Evolutionary conservation across 1,139 yeast genomes (phyloP).

Genomic region (Geotrichum histeridarum): DNA sequence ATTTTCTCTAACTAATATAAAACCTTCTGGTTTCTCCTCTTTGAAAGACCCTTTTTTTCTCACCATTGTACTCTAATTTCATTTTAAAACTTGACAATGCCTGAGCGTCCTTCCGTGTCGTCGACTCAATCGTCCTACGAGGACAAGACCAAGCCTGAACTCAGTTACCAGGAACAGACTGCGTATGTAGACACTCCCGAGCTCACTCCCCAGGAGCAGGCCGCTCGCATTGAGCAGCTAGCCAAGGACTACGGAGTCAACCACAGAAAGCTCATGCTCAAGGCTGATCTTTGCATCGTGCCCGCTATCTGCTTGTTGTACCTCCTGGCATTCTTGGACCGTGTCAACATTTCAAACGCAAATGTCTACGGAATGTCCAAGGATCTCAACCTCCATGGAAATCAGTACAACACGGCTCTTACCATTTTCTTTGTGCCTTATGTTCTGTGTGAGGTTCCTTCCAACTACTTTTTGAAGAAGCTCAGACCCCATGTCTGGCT

Average conservation of each 20-base stretch:
- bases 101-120: no score
- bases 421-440: slow-evolving; percentile 73
- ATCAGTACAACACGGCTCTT: slow-evolving; percentile 54
- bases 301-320: slow-evolving; percentile 68
- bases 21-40: no score
- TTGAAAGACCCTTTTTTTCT: no score
- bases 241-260: slow-evolving; percentile 44
- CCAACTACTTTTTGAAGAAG: slow-evolving; percentile 57
- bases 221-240: slow-evolving; percentile 35
- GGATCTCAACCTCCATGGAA: slow-evolving; percentile 50
- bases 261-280: slow-evolving; percentile 52
- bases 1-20: no score
- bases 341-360: slow-evolving; percentile 73
- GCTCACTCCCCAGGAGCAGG: slow-evolving; percentile 20
- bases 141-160: no score
- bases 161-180: no score
- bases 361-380: slow-evolving; percentile 57
- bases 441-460: slow-evolving; percentile 58
- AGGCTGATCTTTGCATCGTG: slow-evolving; percentile 59
- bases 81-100: no score
- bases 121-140: no score
- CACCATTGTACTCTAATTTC: no score
- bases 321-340: slow-evolving; percentile 62
- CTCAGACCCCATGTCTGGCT: slow-evolving; percentile 65
- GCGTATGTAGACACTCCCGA: neutral